These are phyloP conservation scores for Staphylotrichum longicolle DNA, from an alignment of 495 filamentous ascomycete species.

Conservation along the genomic window DNA sequence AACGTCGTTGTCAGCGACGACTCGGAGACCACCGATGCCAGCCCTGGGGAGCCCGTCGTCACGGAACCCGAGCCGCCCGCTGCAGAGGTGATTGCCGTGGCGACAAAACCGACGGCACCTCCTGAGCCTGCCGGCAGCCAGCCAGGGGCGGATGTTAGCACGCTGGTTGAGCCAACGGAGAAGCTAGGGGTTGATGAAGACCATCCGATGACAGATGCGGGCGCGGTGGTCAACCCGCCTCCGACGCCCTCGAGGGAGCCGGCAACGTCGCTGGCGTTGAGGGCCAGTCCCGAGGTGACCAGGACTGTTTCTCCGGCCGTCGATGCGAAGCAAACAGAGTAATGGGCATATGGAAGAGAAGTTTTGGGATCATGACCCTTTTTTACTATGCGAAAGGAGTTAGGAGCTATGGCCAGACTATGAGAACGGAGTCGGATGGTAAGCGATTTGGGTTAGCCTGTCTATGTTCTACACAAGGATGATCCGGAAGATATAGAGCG, in stretches of 20 bases:
- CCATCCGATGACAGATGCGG: constrained; percentile 4
- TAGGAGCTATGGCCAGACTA: constrained; percentile 14
- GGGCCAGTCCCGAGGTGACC: constrained; percentile 53
- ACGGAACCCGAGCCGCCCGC: constrained; percentile 27
- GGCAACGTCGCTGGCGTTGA: constrained; percentile 47
- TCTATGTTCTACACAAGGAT: neutral
- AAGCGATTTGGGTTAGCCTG: neutral
- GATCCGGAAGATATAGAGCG: neutral
- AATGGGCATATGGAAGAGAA: neutral
- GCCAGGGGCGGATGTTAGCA: neutral
- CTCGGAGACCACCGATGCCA: constrained; percentile 22
- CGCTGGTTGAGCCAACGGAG: constrained; percentile 1
- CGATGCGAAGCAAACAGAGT: constrained; percentile 32
- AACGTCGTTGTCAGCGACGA: constrained; percentile 36
- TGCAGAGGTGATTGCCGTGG: constrained; percentile 34
- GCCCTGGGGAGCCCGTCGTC: constrained; percentile 13
- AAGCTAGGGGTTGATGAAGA: constrained; percentile 5
- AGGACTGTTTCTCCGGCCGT: constrained; percentile 37
- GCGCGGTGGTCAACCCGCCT: constrained; percentile 21
- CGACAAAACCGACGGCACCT: constrained; percentile 10
- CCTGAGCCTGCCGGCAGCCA: neutral
- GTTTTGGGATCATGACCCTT: neutral
- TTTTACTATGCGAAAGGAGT: constrained; percentile 16
- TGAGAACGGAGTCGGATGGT: constrained; percentile 8
- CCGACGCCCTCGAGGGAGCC: constrained; percentile 32